These are phyloP conservation scores for Candida labiduridarum DNA, from an alignment of 1,139 yeast species.

Conservation along the genomic window DNA sequence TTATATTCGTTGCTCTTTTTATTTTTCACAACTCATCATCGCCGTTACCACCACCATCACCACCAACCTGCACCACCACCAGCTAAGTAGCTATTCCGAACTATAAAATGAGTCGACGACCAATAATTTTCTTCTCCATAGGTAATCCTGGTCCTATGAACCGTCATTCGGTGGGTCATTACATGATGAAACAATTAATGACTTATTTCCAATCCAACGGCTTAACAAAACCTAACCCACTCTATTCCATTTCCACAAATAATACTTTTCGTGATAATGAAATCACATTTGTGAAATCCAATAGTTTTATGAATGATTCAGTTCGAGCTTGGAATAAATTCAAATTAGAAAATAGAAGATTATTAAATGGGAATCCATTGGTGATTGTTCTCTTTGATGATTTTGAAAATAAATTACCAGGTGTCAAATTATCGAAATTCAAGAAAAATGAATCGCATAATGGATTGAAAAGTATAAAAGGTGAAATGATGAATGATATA, in stretches of 20 bases:
- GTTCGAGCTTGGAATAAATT: constrained; percentile 31
- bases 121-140: constrained; percentile 36
- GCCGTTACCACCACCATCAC: background rate
- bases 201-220: constrained; percentile 9
- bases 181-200: constrained; percentile 30
- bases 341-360: constrained; percentile 20
- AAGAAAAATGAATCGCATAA: constrained; percentile 46
- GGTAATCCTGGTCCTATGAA: constrained; percentile 47
- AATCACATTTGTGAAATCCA: constrained; percentile 37
- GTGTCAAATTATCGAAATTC: constrained; percentile 29
- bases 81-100: no score
- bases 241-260: constrained; percentile 27
- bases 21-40: background rate
- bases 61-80: background rate
- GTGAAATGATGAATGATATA: background rate
- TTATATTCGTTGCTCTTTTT: background rate
- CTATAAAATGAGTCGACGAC: background rate
- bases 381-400: constrained; percentile 42
- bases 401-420: constrained; percentile 36
- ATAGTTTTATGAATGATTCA: constrained; percentile 46
- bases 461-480: constrained; percentile 35
- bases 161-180: constrained; percentile 46
- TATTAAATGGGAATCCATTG: constrained; percentile 15
- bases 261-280: constrained; percentile 11
- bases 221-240: constrained; percentile 18